phyloP scores from a whole-genome alignment of 2,329 filamentous ascomycete species.

The Talaromyces piceae region DNA sequence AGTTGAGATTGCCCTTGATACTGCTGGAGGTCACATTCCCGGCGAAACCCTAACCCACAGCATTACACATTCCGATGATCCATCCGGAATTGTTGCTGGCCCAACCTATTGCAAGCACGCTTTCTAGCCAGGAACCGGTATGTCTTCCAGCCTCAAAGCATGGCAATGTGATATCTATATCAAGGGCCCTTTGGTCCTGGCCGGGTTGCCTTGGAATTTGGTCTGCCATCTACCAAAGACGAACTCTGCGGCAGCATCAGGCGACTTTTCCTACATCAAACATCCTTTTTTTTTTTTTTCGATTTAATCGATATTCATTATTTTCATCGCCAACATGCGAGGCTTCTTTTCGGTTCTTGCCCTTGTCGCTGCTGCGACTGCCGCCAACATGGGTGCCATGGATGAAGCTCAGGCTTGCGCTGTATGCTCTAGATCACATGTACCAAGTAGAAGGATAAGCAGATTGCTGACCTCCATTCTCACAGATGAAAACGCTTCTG shows the following conservation, averaged over 20 bases:
- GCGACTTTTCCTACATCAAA: not conserved
- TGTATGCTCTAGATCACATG: not conserved
- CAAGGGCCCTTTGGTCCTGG: not conserved
- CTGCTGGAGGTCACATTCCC: constrained; percentile 7
- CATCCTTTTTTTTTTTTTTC: not conserved
- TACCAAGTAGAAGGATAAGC: not conserved
- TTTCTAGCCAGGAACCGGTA: not conserved
- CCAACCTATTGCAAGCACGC: not conserved
- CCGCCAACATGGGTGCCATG: constrained; percentile 2
- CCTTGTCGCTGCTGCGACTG: constrained; percentile 7
- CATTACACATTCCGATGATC: not conserved
- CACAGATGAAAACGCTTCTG: constrained; percentile 8
- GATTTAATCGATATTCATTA: not conserved
- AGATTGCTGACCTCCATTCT: not conserved
- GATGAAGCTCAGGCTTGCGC: constrained; percentile 7
- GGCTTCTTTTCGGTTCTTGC: constrained; percentile 6
- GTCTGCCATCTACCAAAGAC: not conserved
- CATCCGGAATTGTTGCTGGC: not conserved
- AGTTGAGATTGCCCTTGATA: too few species aligned
- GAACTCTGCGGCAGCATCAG: not conserved
- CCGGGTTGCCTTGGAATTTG: not conserved
- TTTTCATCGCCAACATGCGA: constrained; percentile 4
- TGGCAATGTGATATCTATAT: not conserved
- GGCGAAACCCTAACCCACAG: constrained; percentile 3
- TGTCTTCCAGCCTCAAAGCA: not conserved